These are phyloP conservation scores for Sporodiniella umbellata DNA, from an alignment of 371 early-diverging fungal species.

Conservation along the genomic window DNA sequence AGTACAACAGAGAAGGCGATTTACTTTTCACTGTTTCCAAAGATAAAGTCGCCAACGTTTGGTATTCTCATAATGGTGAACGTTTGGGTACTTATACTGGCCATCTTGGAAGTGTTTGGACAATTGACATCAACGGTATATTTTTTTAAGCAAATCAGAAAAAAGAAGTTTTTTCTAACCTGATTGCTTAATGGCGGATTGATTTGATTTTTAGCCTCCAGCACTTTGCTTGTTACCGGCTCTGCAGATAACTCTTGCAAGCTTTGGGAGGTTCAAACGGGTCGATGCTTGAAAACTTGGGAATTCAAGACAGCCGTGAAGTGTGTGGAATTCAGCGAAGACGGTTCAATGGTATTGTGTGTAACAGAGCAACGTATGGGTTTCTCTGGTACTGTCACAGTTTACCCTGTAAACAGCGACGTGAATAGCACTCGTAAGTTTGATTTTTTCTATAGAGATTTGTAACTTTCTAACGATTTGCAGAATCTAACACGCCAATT, in stretches of 20 bases:
- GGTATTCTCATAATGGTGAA: slow-evolving; percentile 98
- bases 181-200: background rate
- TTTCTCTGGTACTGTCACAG: slow-evolving; percentile 76
- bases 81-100: slow-evolving; percentile 95
- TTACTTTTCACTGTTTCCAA: slow-evolving; percentile 96
- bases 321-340: slow-evolving; percentile 89
- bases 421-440: slow-evolving; percentile 35
- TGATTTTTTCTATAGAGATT: background rate
- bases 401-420: slow-evolving; percentile 74
- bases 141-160: background rate
- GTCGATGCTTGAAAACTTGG: slow-evolving; percentile 87
- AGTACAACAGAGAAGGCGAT: slow-evolving; percentile 99
- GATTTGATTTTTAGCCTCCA: slow-evolving; percentile 32
- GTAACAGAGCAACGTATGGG: slow-evolving; percentile 98
- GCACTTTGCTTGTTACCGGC: slow-evolving; percentile 85
- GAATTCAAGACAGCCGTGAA: slow-evolving; percentile 90
- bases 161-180: no score
- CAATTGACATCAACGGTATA: slow-evolving; percentile 87
- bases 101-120: slow-evolving; percentile 96
- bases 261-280: slow-evolving; percentile 96
- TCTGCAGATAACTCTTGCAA: slow-evolving; percentile 94
- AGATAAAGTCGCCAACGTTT: slow-evolving; percentile 91
- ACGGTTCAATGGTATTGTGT: slow-evolving; percentile 81
- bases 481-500: slow-evolving; percentile 72
- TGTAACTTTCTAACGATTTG: background rate